Percentiles rank a stretch among this genome's conserved stretches.
Evolutionary conservation across 164 flowering plant species (phyloP).

Genomic region (Vitis labrusca): DNA sequence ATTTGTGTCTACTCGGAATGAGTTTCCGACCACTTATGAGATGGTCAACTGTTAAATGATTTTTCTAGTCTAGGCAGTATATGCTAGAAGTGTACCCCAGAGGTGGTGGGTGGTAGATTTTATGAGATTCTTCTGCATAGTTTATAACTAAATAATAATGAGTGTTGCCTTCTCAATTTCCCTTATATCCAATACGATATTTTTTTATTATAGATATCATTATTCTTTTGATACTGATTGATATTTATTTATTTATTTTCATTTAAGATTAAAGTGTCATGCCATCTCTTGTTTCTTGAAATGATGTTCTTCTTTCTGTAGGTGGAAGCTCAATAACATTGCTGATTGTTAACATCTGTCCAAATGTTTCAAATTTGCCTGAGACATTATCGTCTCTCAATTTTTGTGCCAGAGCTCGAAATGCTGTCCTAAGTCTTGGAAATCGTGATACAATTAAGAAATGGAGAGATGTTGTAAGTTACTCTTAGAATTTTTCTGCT

Average conservation of each 20-base stretch:
- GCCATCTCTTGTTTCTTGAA: background rate
- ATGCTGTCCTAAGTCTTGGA: slow-evolving; percentile 82
- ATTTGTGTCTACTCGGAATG: too few species aligned
- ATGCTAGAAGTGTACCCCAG: too few species aligned
- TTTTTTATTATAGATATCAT: too few species aligned
- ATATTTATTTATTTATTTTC: background rate
- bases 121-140: too few species aligned
- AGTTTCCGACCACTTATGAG: too few species aligned
- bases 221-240: background rate
- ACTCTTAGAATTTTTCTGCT: background rate
- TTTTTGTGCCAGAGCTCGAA: slow-evolving; percentile 86
- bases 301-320: slow-evolving; percentile 22
- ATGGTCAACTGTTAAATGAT: too few species aligned
- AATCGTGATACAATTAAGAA: slow-evolving; percentile 93
- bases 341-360: slow-evolving; percentile 82
- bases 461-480: slow-evolving; percentile 94
- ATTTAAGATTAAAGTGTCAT: background rate
- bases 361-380: slow-evolving; percentile 60
- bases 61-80: too few species aligned
- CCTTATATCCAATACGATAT: too few species aligned
- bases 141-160: too few species aligned
- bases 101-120: too few species aligned
- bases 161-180: too few species aligned
- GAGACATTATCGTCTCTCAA: slow-evolving; percentile 86
- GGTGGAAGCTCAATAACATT: slow-evolving; percentile 92